Evolutionary conservation across 768 basidiomycete genomes (phyloP).

Genomic region (Macrolepiota dolichaula): DNA sequence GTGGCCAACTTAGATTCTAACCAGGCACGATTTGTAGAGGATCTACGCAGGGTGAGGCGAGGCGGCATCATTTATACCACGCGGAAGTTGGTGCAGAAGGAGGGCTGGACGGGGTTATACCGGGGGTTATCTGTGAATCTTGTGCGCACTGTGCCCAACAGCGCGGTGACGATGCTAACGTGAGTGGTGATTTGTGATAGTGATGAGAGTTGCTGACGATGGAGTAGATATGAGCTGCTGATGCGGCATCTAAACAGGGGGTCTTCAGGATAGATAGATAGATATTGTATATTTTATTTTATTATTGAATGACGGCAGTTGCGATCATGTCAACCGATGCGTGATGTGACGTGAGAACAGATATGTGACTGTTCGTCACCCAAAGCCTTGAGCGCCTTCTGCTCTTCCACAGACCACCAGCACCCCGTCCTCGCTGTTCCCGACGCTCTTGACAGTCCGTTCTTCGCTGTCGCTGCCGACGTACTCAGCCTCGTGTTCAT

Average conservation of each 20-base stretch:
- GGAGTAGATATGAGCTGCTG: slow-evolving; percentile 45
- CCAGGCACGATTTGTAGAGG: slow-evolving; percentile 11
- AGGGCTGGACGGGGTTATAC: slow-evolving; percentile 90
- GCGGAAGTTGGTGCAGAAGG: slow-evolving; percentile 67
- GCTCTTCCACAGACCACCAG: slow-evolving; percentile 9
- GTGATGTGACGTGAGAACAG: slow-evolving; percentile 14
- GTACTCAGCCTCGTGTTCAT: background rate
- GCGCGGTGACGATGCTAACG: slow-evolving; percentile 94
- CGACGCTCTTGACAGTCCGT: slow-evolving; percentile 6
- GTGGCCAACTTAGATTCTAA: slow-evolving; percentile 6
- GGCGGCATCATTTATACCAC: slow-evolving; percentile 76
- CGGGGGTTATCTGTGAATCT: slow-evolving; percentile 93
- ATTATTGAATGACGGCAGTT: slow-evolving; percentile 1
- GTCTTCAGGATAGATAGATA: slow-evolving; percentile 11
- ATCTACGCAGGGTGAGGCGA: slow-evolving; percentile 18
- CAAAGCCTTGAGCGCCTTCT: background rate
- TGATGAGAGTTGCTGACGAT: background rate
- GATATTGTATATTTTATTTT: slow-evolving; percentile 3
- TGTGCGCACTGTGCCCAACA: slow-evolving; percentile 92
- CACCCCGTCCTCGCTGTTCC: slow-evolving; percentile 10
- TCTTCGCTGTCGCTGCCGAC: slow-evolving; percentile 1
- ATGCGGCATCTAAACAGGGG: slow-evolving; percentile 49
- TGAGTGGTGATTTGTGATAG: slow-evolving; percentile 32
- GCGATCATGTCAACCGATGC: slow-evolving; percentile 14
- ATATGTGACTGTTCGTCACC: slow-evolving; percentile 3